These are phyloP conservation scores for Coemansia erecta DNA, from an alignment of 192 early-diverging fungal species.

Conservation along the genomic window DNA sequence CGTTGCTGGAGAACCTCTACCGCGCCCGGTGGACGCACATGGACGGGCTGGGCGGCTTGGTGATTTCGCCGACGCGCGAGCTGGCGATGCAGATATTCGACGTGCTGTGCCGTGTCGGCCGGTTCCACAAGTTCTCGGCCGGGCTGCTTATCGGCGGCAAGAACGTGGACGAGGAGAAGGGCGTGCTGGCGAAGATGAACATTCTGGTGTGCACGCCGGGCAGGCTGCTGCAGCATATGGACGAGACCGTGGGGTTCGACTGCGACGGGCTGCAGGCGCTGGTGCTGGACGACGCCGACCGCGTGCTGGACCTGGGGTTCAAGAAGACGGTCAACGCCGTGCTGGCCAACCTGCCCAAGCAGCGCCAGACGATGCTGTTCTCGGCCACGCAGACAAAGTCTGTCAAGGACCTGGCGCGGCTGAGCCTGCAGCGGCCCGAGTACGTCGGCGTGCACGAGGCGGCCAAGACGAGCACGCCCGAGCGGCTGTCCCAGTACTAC, in stretches of 20 bases:
- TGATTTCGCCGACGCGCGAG: slow-evolving; percentile 83
- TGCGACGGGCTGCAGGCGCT: slow-evolving; percentile 75
- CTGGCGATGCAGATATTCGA: slow-evolving; percentile 91
- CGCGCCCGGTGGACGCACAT: slow-evolving; percentile 76
- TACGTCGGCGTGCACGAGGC: slow-evolving; percentile 93
- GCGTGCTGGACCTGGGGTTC: slow-evolving; percentile 87
- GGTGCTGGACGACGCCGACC: slow-evolving; percentile 83
- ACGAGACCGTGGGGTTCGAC: slow-evolving; percentile 87
- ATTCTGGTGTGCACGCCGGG: slow-evolving; percentile 82
- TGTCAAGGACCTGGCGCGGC: slow-evolving; percentile 88
- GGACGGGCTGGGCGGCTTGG: slow-evolving; percentile 78
- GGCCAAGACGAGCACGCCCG: slow-evolving; percentile 77
- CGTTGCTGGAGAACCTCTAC: slow-evolving; percentile 81
- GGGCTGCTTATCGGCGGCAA: slow-evolving; percentile 95
- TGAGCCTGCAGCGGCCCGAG: slow-evolving; percentile 87
- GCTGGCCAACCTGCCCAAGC: slow-evolving; percentile 74
- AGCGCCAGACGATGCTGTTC: slow-evolving; percentile 92
- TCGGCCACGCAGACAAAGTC: slow-evolving; percentile 98
- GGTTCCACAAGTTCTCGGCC: slow-evolving; percentile 78
- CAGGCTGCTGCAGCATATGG: slow-evolving; percentile 85
- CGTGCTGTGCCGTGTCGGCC: slow-evolving; percentile 71
- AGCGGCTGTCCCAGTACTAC: slow-evolving; percentile 81
- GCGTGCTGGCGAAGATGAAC: slow-evolving; percentile 72
- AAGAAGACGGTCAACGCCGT: slow-evolving; percentile 79
- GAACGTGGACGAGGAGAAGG: slow-evolving; percentile 77